Percentiles rank a stretch among this genome's conserved stretches.
These are phyloP conservation scores for Purpureocillium takamizusanense DNA, from an alignment of 2,329 filamentous ascomycete genomes.

Conservation along the genomic window DNA sequence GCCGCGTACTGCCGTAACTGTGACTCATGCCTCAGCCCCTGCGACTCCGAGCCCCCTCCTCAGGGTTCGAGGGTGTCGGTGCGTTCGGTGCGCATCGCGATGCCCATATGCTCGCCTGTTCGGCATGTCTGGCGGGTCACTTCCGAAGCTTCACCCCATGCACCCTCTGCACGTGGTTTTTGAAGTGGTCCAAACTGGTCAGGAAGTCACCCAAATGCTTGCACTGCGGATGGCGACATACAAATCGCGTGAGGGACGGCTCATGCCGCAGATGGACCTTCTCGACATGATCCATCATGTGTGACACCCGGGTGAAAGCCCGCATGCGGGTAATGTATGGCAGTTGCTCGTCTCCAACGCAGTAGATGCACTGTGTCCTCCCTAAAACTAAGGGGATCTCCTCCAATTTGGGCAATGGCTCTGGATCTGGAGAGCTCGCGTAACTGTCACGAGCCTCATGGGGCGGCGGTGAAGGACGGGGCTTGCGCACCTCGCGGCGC, in stretches of 20 bases:
- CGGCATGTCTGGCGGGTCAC: no score
- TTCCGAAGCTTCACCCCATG: conserved; percentile 4
- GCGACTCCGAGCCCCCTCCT: no score
- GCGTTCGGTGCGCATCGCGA: no score
- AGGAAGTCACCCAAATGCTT: conserved; percentile 4
- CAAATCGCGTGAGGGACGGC: not conserved
- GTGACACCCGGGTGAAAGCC: conserved; percentile 3
- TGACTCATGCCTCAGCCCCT: no score
- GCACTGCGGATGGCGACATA: conserved; percentile 6
- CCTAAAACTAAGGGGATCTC: conserved; percentile 4
- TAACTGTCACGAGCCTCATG: not conserved
- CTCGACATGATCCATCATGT: conserved; percentile 7
- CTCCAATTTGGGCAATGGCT: not conserved
- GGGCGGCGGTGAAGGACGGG: not conserved
- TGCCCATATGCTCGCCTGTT: no score
- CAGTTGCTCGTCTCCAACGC: conserved; percentile 5
- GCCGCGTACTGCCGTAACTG: no score
- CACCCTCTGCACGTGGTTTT: conserved; percentile 5
- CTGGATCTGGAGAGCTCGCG: not conserved
- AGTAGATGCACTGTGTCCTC: conserved; percentile 6
- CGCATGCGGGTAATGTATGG: conserved; percentile 1
- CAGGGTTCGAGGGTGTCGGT: no score
- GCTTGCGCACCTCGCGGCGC: conserved; percentile 4
- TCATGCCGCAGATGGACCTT: conserved; percentile 5
- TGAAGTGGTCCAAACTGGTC: conserved; percentile 3